Evolutionary conservation across 2,329 filamentous ascomycete species (phyloP).

Genomic region (Fusarium agapanthi): DNA sequence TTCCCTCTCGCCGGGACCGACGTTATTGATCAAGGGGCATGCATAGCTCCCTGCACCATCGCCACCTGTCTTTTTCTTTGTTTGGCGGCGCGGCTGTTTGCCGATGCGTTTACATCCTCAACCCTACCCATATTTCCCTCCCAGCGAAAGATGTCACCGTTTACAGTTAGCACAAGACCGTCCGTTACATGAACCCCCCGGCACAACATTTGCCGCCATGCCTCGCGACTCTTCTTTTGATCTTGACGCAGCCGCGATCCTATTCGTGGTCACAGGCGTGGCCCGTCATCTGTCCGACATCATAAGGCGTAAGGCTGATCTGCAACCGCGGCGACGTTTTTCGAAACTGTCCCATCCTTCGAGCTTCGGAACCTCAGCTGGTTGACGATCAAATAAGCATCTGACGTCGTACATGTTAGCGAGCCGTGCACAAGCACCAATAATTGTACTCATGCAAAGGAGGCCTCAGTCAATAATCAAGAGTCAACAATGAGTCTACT

Average conservation of each 20-base stretch:
- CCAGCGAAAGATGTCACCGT: constrained; percentile 32
- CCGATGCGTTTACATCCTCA: constrained; percentile 1
- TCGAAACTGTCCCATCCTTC: constrained; percentile 25
- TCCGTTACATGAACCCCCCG: constrained; percentile 1
- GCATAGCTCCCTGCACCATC: constrained; percentile 2
- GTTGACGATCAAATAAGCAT: constrained; percentile 29
- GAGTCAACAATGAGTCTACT: background rate
- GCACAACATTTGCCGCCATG: constrained; percentile 14
- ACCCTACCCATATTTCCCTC: background rate
- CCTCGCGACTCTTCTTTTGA: constrained; percentile 17
- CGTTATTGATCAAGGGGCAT: background rate
- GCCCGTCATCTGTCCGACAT: constrained; percentile 27
- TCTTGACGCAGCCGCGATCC: constrained; percentile 20
- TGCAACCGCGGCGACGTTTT: constrained; percentile 17
- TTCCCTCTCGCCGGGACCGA: constrained; percentile 1
- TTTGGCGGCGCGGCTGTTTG: constrained; percentile 29
- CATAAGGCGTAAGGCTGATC: constrained; percentile 36
- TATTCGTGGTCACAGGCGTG: constrained; percentile 25
- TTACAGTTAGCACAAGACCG: constrained; percentile 31
- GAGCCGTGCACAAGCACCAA: constrained; percentile 4
- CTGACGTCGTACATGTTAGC: constrained; percentile 21
- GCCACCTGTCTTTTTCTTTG: background rate
- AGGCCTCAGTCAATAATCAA: constrained; percentile 34
- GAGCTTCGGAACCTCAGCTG: constrained; percentile 13
- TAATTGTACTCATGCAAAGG: constrained; percentile 11